Base-by-base conservation (phyloP, 2,329 filamentous ascomycete genomes). In the Fusarium nygamai region DNA sequence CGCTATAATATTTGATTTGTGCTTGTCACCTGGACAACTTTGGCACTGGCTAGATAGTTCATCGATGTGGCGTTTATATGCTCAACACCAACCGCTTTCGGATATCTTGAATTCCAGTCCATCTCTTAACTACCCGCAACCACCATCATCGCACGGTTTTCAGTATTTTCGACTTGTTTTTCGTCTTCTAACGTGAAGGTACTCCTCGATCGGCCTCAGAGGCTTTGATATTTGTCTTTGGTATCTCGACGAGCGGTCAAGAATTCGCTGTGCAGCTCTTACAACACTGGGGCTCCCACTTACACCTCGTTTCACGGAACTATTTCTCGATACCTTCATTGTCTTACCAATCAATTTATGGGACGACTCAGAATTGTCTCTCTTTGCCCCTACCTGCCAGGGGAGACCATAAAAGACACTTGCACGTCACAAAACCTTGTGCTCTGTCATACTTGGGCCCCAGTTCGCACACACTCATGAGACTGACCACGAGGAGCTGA, bases 71-170 rank as follows among this genome's bases (percentile, higher is more conserved):
- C 72, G 72, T 54, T 66, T 43, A 70, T 70, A 75, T 68, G 48
- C 74, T 74, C 74, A 75, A 76, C 72, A 73, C 64, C 74, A 76
- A 76, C 74, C 74, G 72, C 59, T 66, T 76, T 75, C 61, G 65
- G 74, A 61, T 73, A 70, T 64, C 72, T 72, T 65, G 71, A 75
- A 76, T 75, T 76, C 71, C 74, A 76, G 68, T 69, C 63, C 43
- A 71, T 67, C 63, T 75, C 59, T 67, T 72, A 71, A 76, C 69
- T 73, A 70, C 57, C 63, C 33, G 47, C 65, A 75, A 75, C 61
- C 64, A 69, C 71, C 68, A 43, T 38, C 41, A 61, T 34, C 59
- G 51, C 61, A 39, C 57, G 31, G 64, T 59, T 31, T 64, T 61
- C 54, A n/a, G 8, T 39, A 70, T 66, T 57, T 61, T 65, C 59